Percentiles rank a stretch among this genome's conserved stretches.
Evolutionary conservation across 225 moss, liverwort and hornwort species (phyloP).

Genomic region (Lunularia cruciata): DNA sequence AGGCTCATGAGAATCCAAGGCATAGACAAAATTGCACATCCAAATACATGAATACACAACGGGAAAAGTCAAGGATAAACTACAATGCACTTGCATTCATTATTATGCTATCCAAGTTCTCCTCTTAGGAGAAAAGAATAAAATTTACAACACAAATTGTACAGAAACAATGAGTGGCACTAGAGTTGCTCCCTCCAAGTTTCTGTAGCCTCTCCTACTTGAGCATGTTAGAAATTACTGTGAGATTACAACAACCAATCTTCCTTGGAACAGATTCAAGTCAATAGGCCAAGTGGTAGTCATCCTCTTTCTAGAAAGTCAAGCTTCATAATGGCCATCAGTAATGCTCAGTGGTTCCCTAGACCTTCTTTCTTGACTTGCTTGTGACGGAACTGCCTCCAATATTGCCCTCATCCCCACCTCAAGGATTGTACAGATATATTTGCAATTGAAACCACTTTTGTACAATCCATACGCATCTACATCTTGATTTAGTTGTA

Average conservation of each 20-base stretch:
- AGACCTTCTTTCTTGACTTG: neutral
- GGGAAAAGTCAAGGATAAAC: too few relatives aligned
- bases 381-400: neutral
- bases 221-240: neutral
- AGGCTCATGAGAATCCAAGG: too few relatives aligned
- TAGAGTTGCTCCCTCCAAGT: neutral
- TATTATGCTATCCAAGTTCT: neutral
- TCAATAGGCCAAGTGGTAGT: too few relatives aligned
- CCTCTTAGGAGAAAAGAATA: slow-evolving; percentile 15
- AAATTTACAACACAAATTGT: slow-evolving; percentile 14
- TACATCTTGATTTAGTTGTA: neutral
- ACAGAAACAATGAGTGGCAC: neutral
- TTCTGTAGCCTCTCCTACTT: neutral
- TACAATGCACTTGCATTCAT: too few relatives aligned
- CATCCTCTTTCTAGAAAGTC: neutral
- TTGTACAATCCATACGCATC: neutral
- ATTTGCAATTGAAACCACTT: neutral
- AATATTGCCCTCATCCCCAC: neutral
- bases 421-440: neutral
- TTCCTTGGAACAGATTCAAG: too few relatives aligned
- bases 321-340: too few relatives aligned
- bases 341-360: neutral
- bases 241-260: neutral
- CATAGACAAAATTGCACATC: too few relatives aligned
- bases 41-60: too few relatives aligned